Conservation (phyloP, 768 basidiomycete species). For the Trametes sanguinea region DNA sequence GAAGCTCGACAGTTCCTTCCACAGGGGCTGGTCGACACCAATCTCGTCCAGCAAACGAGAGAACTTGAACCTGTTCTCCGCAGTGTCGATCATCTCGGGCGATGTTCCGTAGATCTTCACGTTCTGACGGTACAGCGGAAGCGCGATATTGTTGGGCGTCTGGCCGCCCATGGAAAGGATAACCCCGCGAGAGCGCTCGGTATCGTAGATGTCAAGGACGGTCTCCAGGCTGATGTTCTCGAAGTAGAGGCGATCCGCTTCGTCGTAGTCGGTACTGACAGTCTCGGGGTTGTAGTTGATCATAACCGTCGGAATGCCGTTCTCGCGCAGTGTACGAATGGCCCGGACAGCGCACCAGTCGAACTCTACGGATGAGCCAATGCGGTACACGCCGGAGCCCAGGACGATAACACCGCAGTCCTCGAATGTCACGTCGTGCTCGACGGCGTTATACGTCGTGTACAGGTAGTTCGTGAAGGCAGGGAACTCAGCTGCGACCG, state of each 20-base stretch:
- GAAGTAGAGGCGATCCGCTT: slow-evolving; percentile 97
- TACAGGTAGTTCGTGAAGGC: slow-evolving; percentile 99
- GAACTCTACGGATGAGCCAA: slow-evolving; percentile 99
- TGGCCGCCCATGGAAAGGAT: slow-evolving; percentile 99
- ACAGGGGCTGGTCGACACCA: slow-evolving; percentile 95
- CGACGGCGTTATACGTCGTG: slow-evolving; percentile 95
- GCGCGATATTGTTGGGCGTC: slow-evolving; percentile 97
- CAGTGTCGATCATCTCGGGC: slow-evolving; percentile 99
- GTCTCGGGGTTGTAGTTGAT: slow-evolving; percentile 99
- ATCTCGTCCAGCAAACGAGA: slow-evolving; percentile 97
- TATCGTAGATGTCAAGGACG: slow-evolving; percentile 95
- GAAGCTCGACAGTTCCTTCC: slow-evolving; percentile 95
- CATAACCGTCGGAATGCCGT: slow-evolving; percentile 95
- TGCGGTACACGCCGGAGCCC: slow-evolving; percentile 97
- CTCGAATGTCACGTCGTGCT: slow-evolving; percentile 87
- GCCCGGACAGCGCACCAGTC: slow-evolving; percentile 99
- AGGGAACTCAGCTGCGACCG: slow-evolving; percentile 98
- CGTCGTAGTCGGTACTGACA: slow-evolving; percentile 98
- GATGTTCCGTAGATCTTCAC: slow-evolving; percentile 99
- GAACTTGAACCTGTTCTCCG: slow-evolving; percentile 99
- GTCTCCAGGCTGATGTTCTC: slow-evolving; percentile 98
- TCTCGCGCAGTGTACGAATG: slow-evolving; percentile 93
- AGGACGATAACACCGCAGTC: slow-evolving; percentile 97
- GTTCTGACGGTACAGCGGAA: slow-evolving; percentile 94
- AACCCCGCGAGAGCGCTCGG: slow-evolving; percentile 84